phyloP scores from a whole-genome alignment of 306 rosid genomes.

The Coriaria nepalensis region DNA sequence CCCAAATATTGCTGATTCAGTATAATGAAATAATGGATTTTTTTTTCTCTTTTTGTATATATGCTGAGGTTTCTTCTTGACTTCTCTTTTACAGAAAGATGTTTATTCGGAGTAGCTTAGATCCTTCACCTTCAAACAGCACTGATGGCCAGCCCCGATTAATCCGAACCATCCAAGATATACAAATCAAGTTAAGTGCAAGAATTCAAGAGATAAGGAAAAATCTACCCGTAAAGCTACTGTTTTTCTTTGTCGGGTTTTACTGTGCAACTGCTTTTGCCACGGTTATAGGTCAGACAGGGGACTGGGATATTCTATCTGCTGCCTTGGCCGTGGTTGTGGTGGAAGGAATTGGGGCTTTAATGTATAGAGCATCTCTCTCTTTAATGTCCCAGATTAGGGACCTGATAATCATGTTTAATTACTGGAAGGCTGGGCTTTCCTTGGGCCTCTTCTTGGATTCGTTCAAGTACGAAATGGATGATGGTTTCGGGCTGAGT shows the following conservation, averaged over 20 bases:
- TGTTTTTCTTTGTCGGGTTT: conserved; percentile 79
- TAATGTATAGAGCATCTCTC: conserved; percentile 62
- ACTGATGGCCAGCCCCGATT: conserved; percentile 55
- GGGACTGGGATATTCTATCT: conserved; percentile 95
- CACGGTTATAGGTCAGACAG: conserved; percentile 94
- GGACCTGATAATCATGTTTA: conserved; percentile 55
- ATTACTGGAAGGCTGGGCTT: conserved; percentile 96
- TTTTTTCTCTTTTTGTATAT: neutral
- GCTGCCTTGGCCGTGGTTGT: conserved; percentile 77
- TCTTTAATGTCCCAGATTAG: conserved; percentile 36
- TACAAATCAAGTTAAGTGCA: conserved; percentile 45
- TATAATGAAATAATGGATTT: neutral
- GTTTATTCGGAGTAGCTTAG: conserved; percentile 53
- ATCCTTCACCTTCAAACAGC: conserved; percentile 44
- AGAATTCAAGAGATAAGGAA: conserved; percentile 48
- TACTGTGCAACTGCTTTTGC: conserved; percentile 92
- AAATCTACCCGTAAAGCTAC: conserved; percentile 56
- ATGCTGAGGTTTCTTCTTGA: conserved; percentile 2
- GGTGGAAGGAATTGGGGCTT: conserved; percentile 91
- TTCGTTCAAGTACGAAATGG: conserved; percentile 66
- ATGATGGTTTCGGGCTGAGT: conserved; percentile 24
- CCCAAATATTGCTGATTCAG: conserved; percentile 1
- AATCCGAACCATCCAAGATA: conserved; percentile 49
- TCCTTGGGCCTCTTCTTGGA: conserved; percentile 91
- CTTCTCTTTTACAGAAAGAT: conserved; percentile 39